Evolutionary conservation across 495 filamentous ascomycete genomes (phyloP).

Genomic region (Penicillium waksmanii): DNA sequence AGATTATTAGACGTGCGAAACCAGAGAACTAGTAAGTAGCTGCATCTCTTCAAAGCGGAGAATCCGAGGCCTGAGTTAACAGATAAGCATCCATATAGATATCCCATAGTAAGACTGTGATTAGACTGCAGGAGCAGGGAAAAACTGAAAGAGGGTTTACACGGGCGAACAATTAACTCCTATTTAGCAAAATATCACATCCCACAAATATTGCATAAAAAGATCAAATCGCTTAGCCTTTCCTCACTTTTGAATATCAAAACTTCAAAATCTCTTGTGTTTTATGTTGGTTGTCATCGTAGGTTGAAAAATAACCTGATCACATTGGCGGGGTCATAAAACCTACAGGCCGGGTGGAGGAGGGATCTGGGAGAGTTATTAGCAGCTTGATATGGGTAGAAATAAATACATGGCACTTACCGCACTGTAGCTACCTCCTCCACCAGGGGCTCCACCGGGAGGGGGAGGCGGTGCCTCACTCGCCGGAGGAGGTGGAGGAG

Average conservation of each 20-base stretch:
- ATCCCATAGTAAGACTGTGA: not conserved
- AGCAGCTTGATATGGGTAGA: not conserved
- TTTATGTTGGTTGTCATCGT: not conserved
- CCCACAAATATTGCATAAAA: slow-evolving; percentile 15
- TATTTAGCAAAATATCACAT: slow-evolving; percentile 16
- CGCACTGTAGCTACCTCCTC: slow-evolving; percentile 64
- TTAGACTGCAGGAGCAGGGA: not conserved
- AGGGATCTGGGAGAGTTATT: slow-evolving; percentile 41
- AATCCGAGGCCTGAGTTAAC: not conserved
- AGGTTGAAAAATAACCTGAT: not conserved
- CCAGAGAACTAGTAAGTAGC: not conserved
- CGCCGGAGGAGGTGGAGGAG: slow-evolving; percentile 63
- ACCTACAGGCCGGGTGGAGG: slow-evolving; percentile 55
- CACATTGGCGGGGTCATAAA: not conserved
- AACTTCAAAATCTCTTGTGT: not conserved
- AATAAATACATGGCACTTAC: slow-evolving; percentile 38
- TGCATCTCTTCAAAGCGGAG: not conserved
- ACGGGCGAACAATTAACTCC: slow-evolving; percentile 11
- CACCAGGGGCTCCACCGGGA: slow-evolving; percentile 52
- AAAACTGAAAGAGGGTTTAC: slow-evolving; percentile 9
- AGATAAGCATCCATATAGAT: not conserved
- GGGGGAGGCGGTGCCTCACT: slow-evolving; percentile 68
- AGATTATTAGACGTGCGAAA: not conserved
- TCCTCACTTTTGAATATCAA: slow-evolving; percentile 8
- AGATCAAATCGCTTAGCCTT: slow-evolving; percentile 11